Conservation (phyloP, 345 rosid genomes). For the Bruguiera sexangula region DNA sequence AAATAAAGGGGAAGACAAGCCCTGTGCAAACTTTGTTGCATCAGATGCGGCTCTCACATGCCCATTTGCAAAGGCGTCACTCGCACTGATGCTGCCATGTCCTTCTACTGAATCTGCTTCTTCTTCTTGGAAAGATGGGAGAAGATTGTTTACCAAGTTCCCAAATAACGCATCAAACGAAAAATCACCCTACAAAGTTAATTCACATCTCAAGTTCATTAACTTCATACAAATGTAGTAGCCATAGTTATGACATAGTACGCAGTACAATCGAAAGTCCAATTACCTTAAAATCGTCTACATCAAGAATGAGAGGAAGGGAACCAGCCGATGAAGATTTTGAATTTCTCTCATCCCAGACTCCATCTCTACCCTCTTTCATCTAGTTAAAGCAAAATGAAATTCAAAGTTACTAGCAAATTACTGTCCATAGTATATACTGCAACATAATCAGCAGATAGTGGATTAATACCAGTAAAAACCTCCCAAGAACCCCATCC, state of each 20-base stretch:
- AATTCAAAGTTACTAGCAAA: background rate
- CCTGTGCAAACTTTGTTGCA: conserved; percentile 48
- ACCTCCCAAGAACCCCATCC: background rate
- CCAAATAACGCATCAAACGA: conserved; percentile 96
- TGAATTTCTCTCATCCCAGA: conserved; percentile 35
- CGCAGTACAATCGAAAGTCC: background rate
- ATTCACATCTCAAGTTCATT: background rate
- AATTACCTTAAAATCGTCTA: conserved; percentile 89
- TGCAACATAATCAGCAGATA: background rate
- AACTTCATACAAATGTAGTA: background rate
- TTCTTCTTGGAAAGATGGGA: conserved; percentile 85
- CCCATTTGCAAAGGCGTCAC: conserved; percentile 69
- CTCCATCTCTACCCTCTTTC: conserved; percentile 57
- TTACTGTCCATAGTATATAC: background rate
- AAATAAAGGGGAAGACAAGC: conserved; percentile 62
- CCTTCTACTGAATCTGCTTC: conserved; percentile 65
- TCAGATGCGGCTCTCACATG: conserved; percentile 57
- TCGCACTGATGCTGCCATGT: conserved; percentile 51
- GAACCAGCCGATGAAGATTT: conserved; percentile 59
- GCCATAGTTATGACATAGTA: background rate
- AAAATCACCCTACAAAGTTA: conserved; percentile 74
- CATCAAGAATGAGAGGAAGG: conserved; percentile 73
- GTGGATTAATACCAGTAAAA: no score
- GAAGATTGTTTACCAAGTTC: conserved; percentile 73
- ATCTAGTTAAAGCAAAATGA: conserved; percentile 39